A percentile compares a stretch with the other conserved stretches of the same genome.
Conservation (phyloP, 2,329 filamentous ascomycete genomes). For the Paradendryphiella salina region DNA sequence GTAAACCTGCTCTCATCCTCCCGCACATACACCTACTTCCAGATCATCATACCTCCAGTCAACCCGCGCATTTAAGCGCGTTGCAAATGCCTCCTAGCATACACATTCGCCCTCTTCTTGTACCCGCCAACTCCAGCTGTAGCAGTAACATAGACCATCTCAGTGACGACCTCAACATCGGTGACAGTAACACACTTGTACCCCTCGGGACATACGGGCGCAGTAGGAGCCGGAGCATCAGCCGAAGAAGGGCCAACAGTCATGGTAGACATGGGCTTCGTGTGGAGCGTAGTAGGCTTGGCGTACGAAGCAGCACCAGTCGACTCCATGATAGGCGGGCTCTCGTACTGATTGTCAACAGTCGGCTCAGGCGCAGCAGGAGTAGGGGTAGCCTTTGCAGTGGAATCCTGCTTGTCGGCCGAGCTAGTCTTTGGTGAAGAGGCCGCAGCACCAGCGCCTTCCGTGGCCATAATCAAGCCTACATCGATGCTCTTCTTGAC, state of each 20-base stretch:
- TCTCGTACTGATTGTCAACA: constrained; percentile 14
- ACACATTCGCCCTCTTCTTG: constrained; percentile 13
- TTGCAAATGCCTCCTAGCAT: constrained; percentile 3
- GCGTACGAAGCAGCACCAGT: constrained; percentile 2
- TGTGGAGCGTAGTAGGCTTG: constrained; percentile 1
- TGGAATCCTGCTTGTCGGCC: constrained; percentile 7
- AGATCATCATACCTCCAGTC: neutral
- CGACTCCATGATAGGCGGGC: constrained; percentile 7
- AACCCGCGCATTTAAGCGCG: constrained; percentile 4
- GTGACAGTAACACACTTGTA: constrained; percentile 31
- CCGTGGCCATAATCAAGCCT: constrained; percentile 30
- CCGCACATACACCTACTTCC: neutral
- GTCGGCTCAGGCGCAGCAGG: constrained; percentile 15
- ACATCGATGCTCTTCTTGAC: constrained; percentile 37
- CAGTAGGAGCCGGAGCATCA: constrained; percentile 26
- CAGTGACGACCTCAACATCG: constrained; percentile 29
- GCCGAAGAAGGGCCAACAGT: constrained; percentile 23
- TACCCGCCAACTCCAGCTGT: constrained; percentile 13
- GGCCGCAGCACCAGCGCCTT: constrained; percentile 20
- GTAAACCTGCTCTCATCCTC: neutral
- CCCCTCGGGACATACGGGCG: constrained; percentile 25
- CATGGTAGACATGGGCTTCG: constrained; percentile 14
- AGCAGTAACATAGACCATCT: constrained; percentile 35
- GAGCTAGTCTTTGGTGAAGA: constrained; percentile 22
- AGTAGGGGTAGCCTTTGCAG: constrained; percentile 8